Conservation (phyloP, 768 basidiomycete species). For the Tulasnella sp. region DNA sequence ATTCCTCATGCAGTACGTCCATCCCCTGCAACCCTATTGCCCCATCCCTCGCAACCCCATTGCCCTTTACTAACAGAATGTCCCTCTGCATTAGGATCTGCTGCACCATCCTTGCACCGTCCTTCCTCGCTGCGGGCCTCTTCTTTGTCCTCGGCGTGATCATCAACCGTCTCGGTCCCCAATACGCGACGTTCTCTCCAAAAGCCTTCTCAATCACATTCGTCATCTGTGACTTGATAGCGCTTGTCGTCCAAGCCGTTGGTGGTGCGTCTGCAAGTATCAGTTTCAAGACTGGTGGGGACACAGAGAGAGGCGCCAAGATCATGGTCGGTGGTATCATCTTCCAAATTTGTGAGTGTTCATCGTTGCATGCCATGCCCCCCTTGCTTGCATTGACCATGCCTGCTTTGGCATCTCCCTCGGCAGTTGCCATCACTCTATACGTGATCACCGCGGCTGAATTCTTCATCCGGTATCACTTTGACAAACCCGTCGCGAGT, state of each 20-base stretch:
- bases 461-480: slow-evolving; percentile 44
- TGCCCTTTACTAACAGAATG: neutral
- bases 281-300: slow-evolving; percentile 27
- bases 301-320: slow-evolving; percentile 26
- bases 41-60: neutral
- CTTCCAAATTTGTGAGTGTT: slow-evolving; percentile 26
- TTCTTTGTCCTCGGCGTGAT: slow-evolving; percentile 36
- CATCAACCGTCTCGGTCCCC: slow-evolving; percentile 29
- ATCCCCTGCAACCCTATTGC: too few species aligned
- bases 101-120: slow-evolving; percentile 24
- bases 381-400: neutral
- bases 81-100: neutral
- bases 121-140: slow-evolving; percentile 35
- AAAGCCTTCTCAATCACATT: slow-evolving; percentile 16
- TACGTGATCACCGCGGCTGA: slow-evolving; percentile 45
- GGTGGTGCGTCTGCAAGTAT: slow-evolving; percentile 39
- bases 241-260: slow-evolving; percentile 41
- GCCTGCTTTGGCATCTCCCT: neutral
- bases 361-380: neutral
- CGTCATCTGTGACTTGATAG: slow-evolving; percentile 37
- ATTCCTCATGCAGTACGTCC: slow-evolving; percentile 23
- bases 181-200: slow-evolving; percentile 29
- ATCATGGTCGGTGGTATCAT: slow-evolving; percentile 32
- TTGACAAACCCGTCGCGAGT: slow-evolving; percentile 38
- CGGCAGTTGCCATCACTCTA: slow-evolving; percentile 42